Base-by-base conservation (phyloP, 2,329 filamentous ascomycete genomes). In the Lachnellula cervina region DNA sequence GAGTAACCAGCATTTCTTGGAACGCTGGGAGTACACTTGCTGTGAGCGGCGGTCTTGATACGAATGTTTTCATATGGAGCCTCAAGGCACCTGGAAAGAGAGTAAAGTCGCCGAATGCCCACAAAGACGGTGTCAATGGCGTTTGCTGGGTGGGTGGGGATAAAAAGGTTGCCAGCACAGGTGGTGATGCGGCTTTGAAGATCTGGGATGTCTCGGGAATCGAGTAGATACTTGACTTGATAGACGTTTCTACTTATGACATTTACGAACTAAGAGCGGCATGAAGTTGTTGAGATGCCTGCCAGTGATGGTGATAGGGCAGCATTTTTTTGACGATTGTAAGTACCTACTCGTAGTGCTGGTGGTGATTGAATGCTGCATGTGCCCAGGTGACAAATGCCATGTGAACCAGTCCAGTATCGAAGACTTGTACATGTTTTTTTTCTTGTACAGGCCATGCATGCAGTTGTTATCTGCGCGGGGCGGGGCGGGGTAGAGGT, bases 121-220 rank as follows among this genome's bases (percentile, higher is more conserved):
- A 99, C 75, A 97, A 97, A 75, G 94, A 97, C 68, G 94, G 94
- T 9, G 91, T 97, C 17, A 90, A 88, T 63, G 93, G 89, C 16
- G 87, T 97, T 16, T 81, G 81, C 13, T 99, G 93, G 91, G 79
- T 89, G 14, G 80, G 79, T 28, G 83, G 80, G 8, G 77, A 78
- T 56, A 72, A 72, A 17, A 89, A 82, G 73, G 79, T 97, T 49
- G 84, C 89, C 9, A 95, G 87, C 64, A 83, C 84, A 4, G 94
- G 94, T 46, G 89, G 86, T 11, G 94, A 99, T 79, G 93, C 90
- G 35, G 87, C 89, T 0, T 81, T 99, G 48, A 99, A 97, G 79
- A 79, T 93, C 49, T 99, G 94, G 94, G 80, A 75, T 60, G 81
- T 90, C 4, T 75, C 80, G 52, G 80, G 78, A 0, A 65, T 87